phyloP scores from a whole-genome alignment of 352 stramenopile species.

The Globisporangium cylindrosporum region DNA sequence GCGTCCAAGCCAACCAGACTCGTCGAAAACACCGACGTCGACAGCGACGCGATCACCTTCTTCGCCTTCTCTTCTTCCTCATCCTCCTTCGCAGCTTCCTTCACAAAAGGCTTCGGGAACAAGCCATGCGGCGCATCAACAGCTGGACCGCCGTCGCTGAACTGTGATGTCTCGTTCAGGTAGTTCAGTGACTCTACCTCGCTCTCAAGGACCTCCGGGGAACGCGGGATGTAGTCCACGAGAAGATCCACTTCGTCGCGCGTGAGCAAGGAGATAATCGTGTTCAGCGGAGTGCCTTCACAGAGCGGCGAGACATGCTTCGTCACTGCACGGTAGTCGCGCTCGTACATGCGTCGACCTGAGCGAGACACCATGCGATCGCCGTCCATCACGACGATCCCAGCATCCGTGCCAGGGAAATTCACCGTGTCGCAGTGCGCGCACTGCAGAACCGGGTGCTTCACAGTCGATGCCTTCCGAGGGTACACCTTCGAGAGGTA shows the following conservation, averaged over 20 bases:
- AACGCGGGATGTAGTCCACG: conserved; percentile 35
- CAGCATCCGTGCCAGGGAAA: conserved; percentile 71
- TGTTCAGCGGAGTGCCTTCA: conserved; percentile 62
- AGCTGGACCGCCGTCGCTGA: conserved; percentile 24
- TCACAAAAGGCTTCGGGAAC: conserved; percentile 41
- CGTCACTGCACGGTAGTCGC: conserved; percentile 75
- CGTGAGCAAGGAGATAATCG: conserved; percentile 40
- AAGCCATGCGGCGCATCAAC: conserved; percentile 55
- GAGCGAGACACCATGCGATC: conserved; percentile 66
- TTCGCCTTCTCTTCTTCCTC: conserved; percentile 13
- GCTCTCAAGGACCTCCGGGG: conserved; percentile 61
- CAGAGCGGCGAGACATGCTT: conserved; percentile 76
- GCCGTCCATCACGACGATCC: conserved; percentile 67
- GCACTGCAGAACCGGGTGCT: conserved; percentile 70
- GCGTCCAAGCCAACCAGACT: conserved; percentile 19
- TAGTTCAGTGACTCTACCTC: conserved; percentile 64
- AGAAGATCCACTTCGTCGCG: conserved; percentile 50
- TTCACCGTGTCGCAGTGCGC: conserved; percentile 75
- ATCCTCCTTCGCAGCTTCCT: neutral
- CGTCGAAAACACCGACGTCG: conserved; percentile 3
- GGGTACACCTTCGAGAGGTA: conserved; percentile 71
- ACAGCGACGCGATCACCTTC: neutral
- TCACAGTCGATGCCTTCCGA: conserved; percentile 31
- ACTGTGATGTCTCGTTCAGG: conserved; percentile 39
- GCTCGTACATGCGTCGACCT: conserved; percentile 72